Conservation (phyloP, 2,329 filamentous ascomycete species). For the Colletotrichum plurivorum region DNA sequence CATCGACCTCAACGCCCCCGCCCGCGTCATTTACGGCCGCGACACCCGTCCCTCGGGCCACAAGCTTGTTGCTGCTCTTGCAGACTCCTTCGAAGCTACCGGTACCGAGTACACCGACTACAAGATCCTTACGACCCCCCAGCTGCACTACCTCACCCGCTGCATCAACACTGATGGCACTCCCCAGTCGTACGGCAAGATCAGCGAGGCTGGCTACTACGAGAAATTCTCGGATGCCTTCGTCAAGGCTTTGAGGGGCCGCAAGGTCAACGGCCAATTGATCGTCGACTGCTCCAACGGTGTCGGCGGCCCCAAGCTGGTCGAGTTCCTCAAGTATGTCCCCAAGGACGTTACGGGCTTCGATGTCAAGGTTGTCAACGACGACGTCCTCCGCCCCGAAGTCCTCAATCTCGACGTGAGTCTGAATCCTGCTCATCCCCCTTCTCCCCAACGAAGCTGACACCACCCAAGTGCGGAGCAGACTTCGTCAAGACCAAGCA, state of each 20-base stretch:
- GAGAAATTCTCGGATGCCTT: constrained; percentile 91
- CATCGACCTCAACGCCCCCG: constrained; percentile 78
- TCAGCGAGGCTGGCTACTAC: constrained; percentile 94
- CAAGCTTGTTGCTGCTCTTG: constrained; percentile 83
- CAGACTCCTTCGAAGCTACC: constrained; percentile 83
- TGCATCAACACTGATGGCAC: constrained; percentile 94
- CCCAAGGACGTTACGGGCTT: constrained; percentile 78
- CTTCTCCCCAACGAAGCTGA: neutral
- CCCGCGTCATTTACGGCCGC: constrained; percentile 88
- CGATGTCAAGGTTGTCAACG: constrained; percentile 90
- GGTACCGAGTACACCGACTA: constrained; percentile 84
- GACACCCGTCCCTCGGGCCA: constrained; percentile 95
- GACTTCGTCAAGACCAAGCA: constrained; percentile 99
- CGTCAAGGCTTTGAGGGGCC: constrained; percentile 83
- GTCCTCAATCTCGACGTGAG: constrained; percentile 88
- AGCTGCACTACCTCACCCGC: constrained; percentile 95
- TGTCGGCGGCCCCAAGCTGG: constrained; percentile 92
- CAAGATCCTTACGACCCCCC: constrained; percentile 95
- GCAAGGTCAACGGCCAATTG: constrained; percentile 80
- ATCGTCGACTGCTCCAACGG: constrained; percentile 97
- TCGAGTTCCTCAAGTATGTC: constrained; percentile 87
- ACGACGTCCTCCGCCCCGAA: constrained; percentile 92
- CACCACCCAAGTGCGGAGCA: constrained; percentile 80
- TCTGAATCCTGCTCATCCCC: constrained; percentile 19
- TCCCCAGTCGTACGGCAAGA: constrained; percentile 87